phyloP scores from a whole-genome alignment of 208 protist species.

The Trypanosoma platydactyli region DNA sequence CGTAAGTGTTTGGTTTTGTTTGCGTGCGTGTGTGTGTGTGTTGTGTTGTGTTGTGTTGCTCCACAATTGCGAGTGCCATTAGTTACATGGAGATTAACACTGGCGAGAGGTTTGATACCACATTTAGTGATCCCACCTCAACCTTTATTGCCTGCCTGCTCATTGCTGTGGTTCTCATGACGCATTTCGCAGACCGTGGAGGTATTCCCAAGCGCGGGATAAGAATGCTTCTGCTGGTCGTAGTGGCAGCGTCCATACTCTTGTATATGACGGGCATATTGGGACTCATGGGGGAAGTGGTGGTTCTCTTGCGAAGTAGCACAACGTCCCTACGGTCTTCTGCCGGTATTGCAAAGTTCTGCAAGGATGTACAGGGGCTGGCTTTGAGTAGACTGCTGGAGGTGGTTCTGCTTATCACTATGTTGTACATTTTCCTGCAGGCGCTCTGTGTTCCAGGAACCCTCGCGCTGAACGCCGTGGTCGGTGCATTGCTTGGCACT shows the following conservation, averaged over 20 bases:
- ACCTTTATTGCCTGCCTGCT: slow-evolving; percentile 26
- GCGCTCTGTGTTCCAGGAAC: slow-evolving; percentile 91
- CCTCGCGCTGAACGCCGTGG: slow-evolving; percentile 76
- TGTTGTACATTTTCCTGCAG: slow-evolving; percentile 75
- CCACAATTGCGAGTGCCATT: too few species aligned
- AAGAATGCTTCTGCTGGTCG: slow-evolving; percentile 20
- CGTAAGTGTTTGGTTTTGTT: slow-evolving; percentile 6
- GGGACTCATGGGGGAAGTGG: slow-evolving; percentile 29
- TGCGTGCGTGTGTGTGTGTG: not conserved
- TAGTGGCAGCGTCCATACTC: slow-evolving; percentile 6
- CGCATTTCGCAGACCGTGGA: slow-evolving; percentile 28
- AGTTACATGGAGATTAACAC: not conserved
- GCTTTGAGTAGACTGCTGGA: slow-evolving; percentile 33
- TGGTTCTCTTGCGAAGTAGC: slow-evolving; percentile 25
- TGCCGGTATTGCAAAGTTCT: slow-evolving; percentile 47
- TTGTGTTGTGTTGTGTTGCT: too few species aligned
- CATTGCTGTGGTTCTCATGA: slow-evolving; percentile 23
- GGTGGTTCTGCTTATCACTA: slow-evolving; percentile 45
- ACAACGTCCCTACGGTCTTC: slow-evolving; percentile 42
- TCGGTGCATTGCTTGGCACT: slow-evolving; percentile 78
- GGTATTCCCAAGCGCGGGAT: slow-evolving; percentile 14
- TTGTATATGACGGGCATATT: slow-evolving; percentile 48
- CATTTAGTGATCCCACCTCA: not conserved
- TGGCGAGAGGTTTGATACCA: not conserved
- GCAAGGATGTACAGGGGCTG: slow-evolving; percentile 26